Base-by-base conservation (phyloP, 495 filamentous ascomycete species). In the Penicillium coffeae region DNA sequence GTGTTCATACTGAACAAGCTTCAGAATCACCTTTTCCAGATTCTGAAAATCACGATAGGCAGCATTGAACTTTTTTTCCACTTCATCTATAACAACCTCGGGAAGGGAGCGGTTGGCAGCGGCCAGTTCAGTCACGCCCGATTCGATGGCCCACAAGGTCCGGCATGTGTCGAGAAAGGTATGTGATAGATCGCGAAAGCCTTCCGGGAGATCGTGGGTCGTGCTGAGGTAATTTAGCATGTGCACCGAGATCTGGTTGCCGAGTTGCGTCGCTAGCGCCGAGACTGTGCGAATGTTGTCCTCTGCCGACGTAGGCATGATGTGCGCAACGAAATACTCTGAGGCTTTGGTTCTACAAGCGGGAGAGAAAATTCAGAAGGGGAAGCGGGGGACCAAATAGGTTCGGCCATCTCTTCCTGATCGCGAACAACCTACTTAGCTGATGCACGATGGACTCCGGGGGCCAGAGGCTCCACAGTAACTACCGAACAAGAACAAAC, bases 141-240 rank as follows among this genome's bases (percentile, higher is more conserved):
- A 66, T 43, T 78, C 74, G 50, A 79, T 72, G 5, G 76, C 69
- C 66, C 73, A 76, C 33, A 80, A 57, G 19, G 69, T 66, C 32
- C 73, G 72, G 54, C 71, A 75, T 30, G 73, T 74, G 38, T 79
- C 74, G 14, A 80, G 63, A 47, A 79, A 80, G 35, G 73, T 71
- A 25, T 68, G 65, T 1, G 76, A 73, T 4, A 80, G 60, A n/a
- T 69, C 60, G 38, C 71, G 65, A 55, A 79, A 76, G 18, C 72
- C 70, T 42, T 66, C 51, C 0, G 70, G 67, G 21, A 67, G 65
- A 16, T 67, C 56, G 37, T 74, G 68, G 25, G 65, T 65, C 5
- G 74, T 71, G 36, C 69, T 77, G 16, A 81, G 66, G 50, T 77
- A 79, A 50, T 81, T 76, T 34, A 81, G 71, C 68, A 79, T 76